Evolutionary conservation across 2,329 filamentous ascomycete species (phyloP).

Genomic region (Colletotrichum phormii): DNA sequence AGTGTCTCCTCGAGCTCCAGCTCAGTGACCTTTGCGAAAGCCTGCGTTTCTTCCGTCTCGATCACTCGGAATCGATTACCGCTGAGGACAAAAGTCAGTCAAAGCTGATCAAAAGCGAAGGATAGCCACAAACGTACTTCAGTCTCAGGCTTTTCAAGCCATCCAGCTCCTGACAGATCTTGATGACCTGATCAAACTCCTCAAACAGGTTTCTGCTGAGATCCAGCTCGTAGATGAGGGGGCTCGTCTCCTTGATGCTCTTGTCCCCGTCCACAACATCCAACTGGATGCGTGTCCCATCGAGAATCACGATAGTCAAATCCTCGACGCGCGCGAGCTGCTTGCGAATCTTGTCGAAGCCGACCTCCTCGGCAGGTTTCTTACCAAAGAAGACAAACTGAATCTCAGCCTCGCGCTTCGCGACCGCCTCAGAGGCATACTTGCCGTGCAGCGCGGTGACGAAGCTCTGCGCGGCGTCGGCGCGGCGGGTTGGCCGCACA

Average conservation of each 20-base stretch:
- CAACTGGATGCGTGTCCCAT: slow-evolving; percentile 73
- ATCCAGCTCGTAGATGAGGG: slow-evolving; percentile 82
- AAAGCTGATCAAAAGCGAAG: neutral
- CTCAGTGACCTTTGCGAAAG: slow-evolving; percentile 65
- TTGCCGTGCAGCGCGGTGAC: slow-evolving; percentile 84
- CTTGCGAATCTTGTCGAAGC: slow-evolving; percentile 90
- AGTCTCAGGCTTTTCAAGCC: slow-evolving; percentile 74
- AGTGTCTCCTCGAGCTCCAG: slow-evolving; percentile 76
- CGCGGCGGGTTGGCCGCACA: slow-evolving; percentile 79
- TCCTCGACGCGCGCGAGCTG: slow-evolving; percentile 83
- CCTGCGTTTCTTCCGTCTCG: slow-evolving; percentile 42
- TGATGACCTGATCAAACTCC: slow-evolving; percentile 72
- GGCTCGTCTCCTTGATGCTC: slow-evolving; percentile 64
- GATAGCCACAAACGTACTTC: slow-evolving; percentile 66
- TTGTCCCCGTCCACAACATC: slow-evolving; percentile 47
- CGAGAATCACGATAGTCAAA: slow-evolving; percentile 83
- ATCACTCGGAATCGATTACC: slow-evolving; percentile 76
- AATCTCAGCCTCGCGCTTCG: slow-evolving; percentile 39
- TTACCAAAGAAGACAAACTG: slow-evolving; percentile 78
- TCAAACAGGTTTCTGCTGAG: slow-evolving; percentile 87
- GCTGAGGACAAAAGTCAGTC: slow-evolving; percentile 55
- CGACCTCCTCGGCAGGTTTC: slow-evolving; percentile 89
- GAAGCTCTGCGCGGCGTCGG: slow-evolving; percentile 78
- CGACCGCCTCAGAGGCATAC: slow-evolving; percentile 74
- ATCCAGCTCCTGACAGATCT: slow-evolving; percentile 78